Conservation (phyloP, 2,329 filamentous ascomycete species). For the Trichoderma sp. region DNA sequence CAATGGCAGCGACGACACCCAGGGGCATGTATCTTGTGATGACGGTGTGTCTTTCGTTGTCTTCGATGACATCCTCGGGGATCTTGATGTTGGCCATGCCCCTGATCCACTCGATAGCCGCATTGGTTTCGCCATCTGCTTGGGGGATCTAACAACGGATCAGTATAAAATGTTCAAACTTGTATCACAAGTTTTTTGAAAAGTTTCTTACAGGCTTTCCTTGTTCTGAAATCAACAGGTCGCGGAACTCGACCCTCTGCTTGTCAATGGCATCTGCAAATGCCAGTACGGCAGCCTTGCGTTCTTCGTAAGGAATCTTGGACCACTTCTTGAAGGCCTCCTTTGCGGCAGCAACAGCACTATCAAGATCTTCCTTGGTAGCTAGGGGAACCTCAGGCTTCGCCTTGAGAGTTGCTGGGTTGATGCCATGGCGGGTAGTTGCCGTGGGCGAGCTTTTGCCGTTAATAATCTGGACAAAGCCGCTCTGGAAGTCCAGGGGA, state of each 20-base stretch:
- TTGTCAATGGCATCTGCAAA: slow-evolving; percentile 31
- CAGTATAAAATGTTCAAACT: not conserved
- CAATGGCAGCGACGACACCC: slow-evolving; percentile 45
- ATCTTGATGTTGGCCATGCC: slow-evolving; percentile 33
- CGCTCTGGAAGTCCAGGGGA: not conserved
- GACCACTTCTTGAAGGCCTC: slow-evolving; percentile 33
- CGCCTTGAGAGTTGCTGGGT: slow-evolving; percentile 33
- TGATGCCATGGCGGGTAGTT: slow-evolving; percentile 26
- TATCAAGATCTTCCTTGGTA: slow-evolving; percentile 30
- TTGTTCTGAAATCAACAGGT: slow-evolving; percentile 27
- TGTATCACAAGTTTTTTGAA: not conserved
- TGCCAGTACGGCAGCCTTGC: slow-evolving; percentile 24
- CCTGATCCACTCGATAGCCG: slow-evolving; percentile 28
- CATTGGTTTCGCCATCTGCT: slow-evolving; percentile 24
- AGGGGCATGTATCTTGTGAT: slow-evolving; percentile 30
- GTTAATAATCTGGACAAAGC: slow-evolving; percentile 26
- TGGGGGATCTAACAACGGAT: not conserved
- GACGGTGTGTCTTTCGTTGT: slow-evolving; percentile 28
- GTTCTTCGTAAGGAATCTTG: slow-evolving; percentile 28
- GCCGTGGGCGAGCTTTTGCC: slow-evolving; percentile 25
- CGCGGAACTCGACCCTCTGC: slow-evolving; percentile 24
- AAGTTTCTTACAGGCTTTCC: slow-evolving; percentile 27
- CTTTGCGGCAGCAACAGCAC: slow-evolving; percentile 29
- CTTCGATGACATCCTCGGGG: slow-evolving; percentile 38
- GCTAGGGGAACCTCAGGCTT: slow-evolving; percentile 34